Percentiles rank a stretch among this genome's conserved stretches.
These are phyloP conservation scores for Physcomitrium patens DNA, from an alignment of 225 moss, liverwort and hornwort species.

Conservation along the genomic window DNA sequence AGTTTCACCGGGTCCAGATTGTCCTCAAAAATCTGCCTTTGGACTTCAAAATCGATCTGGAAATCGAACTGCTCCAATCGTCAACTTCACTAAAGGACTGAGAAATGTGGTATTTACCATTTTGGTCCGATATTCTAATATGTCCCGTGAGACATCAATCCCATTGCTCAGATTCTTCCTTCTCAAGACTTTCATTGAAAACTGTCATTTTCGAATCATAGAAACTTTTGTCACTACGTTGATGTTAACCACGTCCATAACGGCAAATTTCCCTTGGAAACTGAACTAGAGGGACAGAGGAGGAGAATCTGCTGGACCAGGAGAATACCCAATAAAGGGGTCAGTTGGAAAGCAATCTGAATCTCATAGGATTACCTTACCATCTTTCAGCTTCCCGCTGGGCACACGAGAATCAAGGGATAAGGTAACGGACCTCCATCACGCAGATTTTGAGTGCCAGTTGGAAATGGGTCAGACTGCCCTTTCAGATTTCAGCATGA, in stretches of 20 bases:
- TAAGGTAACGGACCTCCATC: constrained; percentile 55
- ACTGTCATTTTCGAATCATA: constrained; percentile 1
- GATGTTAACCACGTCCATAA: not conserved
- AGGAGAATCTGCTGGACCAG: constrained; percentile 79
- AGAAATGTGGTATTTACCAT: constrained; percentile 60
- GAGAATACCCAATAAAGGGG: constrained; percentile 78
- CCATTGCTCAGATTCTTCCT: not conserved
- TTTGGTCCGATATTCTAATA: not conserved
- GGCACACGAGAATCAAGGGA: constrained; percentile 70
- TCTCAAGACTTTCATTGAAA: not conserved
- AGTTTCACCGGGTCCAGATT: constrained; percentile 82
- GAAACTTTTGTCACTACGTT: not conserved
- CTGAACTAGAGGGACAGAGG: constrained; percentile 64
- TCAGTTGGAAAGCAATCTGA: constrained; percentile 91
- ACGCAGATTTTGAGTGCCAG: not conserved
- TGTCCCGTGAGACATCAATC: not conserved
- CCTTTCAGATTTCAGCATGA: not conserved
- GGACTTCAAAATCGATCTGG: constrained; percentile 74
- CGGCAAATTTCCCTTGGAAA: not conserved
- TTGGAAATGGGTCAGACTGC: not conserved
- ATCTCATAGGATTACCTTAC: constrained; percentile 74
- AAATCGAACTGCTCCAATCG: constrained; percentile 72
- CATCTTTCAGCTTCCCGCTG: constrained; percentile 74
- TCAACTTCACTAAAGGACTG: constrained; percentile 77
- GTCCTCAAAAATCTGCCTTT: constrained; percentile 66